phyloP scores from a whole-genome alignment of 352 stramenopile species.

The Plasmopara muralis region DNA sequence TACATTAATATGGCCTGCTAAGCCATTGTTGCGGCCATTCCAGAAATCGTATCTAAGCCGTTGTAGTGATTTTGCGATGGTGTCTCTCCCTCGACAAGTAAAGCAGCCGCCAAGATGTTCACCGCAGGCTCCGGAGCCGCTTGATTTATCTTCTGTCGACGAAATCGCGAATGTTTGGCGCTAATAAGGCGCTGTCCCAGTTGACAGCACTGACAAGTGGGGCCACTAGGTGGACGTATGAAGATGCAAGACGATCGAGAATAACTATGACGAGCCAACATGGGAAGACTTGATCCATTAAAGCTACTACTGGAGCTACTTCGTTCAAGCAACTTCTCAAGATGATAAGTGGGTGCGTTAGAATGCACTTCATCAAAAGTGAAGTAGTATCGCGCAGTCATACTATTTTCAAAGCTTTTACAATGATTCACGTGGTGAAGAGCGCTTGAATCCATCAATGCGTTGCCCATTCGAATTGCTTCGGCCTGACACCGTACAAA shows the following conservation, averaged over 20 bases:
- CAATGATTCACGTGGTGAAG: conserved; percentile 51
- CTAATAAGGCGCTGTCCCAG: conserved; percentile 36
- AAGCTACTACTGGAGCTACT: conserved; percentile 3
- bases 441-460: conserved; percentile 53
- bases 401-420: conserved; percentile 33
- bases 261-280: conserved; percentile 9
- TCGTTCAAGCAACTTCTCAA: conserved; percentile 6
- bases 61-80: conserved; percentile 9
- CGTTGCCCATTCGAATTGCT: conserved; percentile 44
- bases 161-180: conserved; percentile 13
- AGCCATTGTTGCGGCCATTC: conserved; percentile 13
- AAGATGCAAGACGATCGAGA: conserved; percentile 14
- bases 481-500: conserved; percentile 37
- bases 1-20: conserved; percentile 1
- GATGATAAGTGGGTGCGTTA: conserved; percentile 8
- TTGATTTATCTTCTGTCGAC: conserved; percentile 6
- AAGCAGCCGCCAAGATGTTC: conserved; percentile 12
- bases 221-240: conserved; percentile 6
- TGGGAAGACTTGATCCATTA: conserved; percentile 17
- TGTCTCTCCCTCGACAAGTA: conserved; percentile 12
- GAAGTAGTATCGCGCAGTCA: conserved; percentile 31
- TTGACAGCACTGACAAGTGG: conserved; percentile 35
- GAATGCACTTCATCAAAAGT: conserved; percentile 15
- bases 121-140: conserved; percentile 2
- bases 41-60: conserved; percentile 2